Conservation (phyloP, 345 rosid species). For the Acer campestre region DNA sequence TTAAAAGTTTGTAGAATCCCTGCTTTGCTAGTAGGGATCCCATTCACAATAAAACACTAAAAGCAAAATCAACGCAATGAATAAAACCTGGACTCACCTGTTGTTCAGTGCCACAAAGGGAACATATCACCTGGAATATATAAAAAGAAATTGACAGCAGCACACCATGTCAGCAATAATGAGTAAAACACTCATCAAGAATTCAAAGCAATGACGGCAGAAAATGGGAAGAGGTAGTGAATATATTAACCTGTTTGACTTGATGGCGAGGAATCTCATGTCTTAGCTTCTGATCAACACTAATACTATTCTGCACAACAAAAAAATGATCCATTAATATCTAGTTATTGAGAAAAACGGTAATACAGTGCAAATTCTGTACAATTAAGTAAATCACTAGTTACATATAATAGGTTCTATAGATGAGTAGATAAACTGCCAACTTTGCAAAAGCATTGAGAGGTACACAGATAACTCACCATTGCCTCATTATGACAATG, state of each 20-base stretch:
- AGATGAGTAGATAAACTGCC: background rate
- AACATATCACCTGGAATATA: slow-evolving; percentile 61
- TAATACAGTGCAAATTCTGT: background rate
- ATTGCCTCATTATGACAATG: slow-evolving; percentile 89
- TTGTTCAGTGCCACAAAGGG: slow-evolving; percentile 86
- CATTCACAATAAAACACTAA: background rate
- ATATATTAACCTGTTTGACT: slow-evolving; percentile 53
- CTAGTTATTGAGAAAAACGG: background rate
- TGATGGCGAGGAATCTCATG: slow-evolving; percentile 87
- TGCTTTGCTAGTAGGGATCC: background rate
- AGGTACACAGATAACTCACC: slow-evolving; percentile 31
- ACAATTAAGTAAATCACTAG: background rate
- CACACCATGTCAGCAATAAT: slow-evolving; percentile 9
- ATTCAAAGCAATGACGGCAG: background rate
- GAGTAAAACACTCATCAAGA: background rate
- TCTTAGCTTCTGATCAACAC: slow-evolving; percentile 55
- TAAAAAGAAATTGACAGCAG: background rate
- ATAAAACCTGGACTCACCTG: slow-evolving; percentile 48
- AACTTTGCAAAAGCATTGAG: background rate
- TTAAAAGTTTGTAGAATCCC: background rate
- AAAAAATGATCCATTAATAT: background rate
- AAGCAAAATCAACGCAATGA: slow-evolving; percentile 4
- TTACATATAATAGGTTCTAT: background rate
- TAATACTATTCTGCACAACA: slow-evolving; percentile 59
- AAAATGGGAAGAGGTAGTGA: background rate